Evolutionary conservation across 2,329 filamentous ascomycete species (phyloP).

Genomic region (Talaromyces sp.): DNA sequence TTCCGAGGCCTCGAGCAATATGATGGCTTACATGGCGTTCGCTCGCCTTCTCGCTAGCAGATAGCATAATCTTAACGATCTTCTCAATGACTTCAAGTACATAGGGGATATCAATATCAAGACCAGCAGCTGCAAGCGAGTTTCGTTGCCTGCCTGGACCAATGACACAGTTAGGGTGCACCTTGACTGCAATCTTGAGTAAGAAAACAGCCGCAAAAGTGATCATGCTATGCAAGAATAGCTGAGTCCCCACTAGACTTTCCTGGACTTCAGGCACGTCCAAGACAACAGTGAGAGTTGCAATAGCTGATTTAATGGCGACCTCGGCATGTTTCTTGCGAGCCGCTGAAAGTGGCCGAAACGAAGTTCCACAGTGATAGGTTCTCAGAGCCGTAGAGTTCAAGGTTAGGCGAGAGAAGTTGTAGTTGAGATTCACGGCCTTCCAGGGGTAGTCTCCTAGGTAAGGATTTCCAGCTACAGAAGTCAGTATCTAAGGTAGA

Average conservation of each 20-base stretch:
- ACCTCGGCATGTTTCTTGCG: slow-evolving; percentile 45
- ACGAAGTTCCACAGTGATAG: slow-evolving; percentile 39
- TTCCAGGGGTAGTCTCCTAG: slow-evolving; percentile 51
- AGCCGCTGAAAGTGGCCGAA: slow-evolving; percentile 43
- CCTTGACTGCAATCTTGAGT: slow-evolving; percentile 44
- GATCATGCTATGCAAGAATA: slow-evolving; percentile 49
- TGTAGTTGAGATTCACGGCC: slow-evolving; percentile 50
- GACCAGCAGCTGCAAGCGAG: slow-evolving; percentile 37
- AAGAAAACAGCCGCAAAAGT: slow-evolving; percentile 48
- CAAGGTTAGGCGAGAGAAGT: slow-evolving; percentile 52
- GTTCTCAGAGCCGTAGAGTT: slow-evolving; percentile 51
- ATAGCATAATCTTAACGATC: slow-evolving; percentile 39
- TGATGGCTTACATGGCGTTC: slow-evolving; percentile 42
- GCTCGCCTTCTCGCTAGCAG: slow-evolving; percentile 37
- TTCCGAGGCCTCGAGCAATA: slow-evolving; percentile 37
- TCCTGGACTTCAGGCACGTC: slow-evolving; percentile 45
- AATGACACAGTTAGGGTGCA: slow-evolving; percentile 33
- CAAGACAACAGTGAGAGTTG: slow-evolving; percentile 41
- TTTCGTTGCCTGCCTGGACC: slow-evolving; percentile 36
- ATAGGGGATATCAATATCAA: slow-evolving; percentile 35
- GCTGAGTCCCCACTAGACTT: slow-evolving; percentile 43
- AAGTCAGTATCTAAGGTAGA: not conserved
- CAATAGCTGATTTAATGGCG: slow-evolving; percentile 43
- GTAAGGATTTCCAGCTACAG: slow-evolving; percentile 44
- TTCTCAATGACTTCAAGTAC: slow-evolving; percentile 35